phyloP scores from a whole-genome alignment of 164 flowering plant species.

The Chloranthus sessilifolius region DNA sequence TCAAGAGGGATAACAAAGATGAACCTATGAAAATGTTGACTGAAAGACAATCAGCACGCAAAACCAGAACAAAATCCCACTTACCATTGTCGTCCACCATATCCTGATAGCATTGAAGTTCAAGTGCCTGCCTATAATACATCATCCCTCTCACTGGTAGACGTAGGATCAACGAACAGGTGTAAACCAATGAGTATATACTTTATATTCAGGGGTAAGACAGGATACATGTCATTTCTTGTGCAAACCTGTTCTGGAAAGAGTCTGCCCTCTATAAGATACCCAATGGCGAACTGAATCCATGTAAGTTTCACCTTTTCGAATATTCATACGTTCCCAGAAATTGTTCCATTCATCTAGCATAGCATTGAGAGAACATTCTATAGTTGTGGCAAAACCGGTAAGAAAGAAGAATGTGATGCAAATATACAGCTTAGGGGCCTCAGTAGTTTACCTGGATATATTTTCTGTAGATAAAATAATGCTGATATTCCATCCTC shows the following conservation, averaged over 20 bases:
- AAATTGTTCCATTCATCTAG: conserved; percentile 88
- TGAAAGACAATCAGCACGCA: too few relatives aligned
- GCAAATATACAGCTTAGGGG: neutral
- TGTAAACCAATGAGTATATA: conserved; percentile 4
- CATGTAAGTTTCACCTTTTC: conserved; percentile 17
- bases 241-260: conserved; percentile 74
- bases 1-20: too few relatives aligned
- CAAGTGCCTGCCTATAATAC: conserved; percentile 85
- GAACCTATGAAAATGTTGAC: too few relatives aligned
- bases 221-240: neutral
- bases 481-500: conserved; percentile 92
- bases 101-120: conserved; percentile 84
- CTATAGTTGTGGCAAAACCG: neutral
- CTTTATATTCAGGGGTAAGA: too few relatives aligned
- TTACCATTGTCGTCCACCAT: conserved; percentile 62
- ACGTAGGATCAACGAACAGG: conserved; percentile 2
- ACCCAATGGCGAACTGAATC: conserved; percentile 59
- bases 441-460: conserved; percentile 60
- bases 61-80: conserved; percentile 1
- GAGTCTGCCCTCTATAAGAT: conserved; percentile 95
- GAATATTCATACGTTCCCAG: conserved; percentile 40
- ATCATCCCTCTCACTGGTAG: conserved; percentile 96
- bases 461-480: conserved; percentile 86
- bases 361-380: conserved; percentile 12
- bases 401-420: conserved; percentile 1